A percentile compares a stretch with the other conserved stretches of the same genome.
Conservation (phyloP, 1,139 yeast species). For the Suhomyces atakaporum region DNA sequence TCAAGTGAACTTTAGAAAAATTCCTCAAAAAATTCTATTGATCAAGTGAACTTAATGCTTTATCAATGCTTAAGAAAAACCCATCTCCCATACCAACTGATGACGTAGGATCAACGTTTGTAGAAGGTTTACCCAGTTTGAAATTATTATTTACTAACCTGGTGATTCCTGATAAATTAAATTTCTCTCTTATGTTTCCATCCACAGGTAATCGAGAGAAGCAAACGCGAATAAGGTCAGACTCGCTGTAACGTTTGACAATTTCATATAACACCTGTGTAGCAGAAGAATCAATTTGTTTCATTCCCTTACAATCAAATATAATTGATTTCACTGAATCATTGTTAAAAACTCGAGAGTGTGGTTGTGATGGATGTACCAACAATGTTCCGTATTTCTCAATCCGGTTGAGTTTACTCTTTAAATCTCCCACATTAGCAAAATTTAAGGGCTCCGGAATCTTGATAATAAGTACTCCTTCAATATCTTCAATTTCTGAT, state of each 20-base stretch:
- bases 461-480: slow-evolving; percentile 33
- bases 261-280: slow-evolving; percentile 34
- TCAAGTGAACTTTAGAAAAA: no score
- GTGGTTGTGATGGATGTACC: slow-evolving; percentile 38
- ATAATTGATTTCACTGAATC: slow-evolving; percentile 27
- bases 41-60: slow-evolving; percentile 22
- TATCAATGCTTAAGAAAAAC: slow-evolving; percentile 36
- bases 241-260: slow-evolving; percentile 23
- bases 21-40: no score
- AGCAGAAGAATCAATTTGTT: slow-evolving; percentile 34
- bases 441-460: slow-evolving; percentile 35
- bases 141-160: slow-evolving; percentile 24
- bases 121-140: neutral
- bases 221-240: slow-evolving; percentile 24
- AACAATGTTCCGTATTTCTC: slow-evolving; percentile 32
- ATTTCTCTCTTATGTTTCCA: slow-evolving; percentile 21
- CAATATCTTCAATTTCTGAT: slow-evolving; percentile 33
- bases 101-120: slow-evolving; percentile 5
- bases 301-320: slow-evolving; percentile 40
- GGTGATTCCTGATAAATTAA: slow-evolving; percentile 28
- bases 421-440: slow-evolving; percentile 32
- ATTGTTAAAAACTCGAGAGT: slow-evolving; percentile 23
- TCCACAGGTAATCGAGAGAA: slow-evolving; percentile 32
- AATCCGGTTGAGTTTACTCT: slow-evolving; percentile 26
- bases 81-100: slow-evolving; percentile 34